These are phyloP conservation scores for Apiospora kogelbergensis DNA, from an alignment of 2,329 filamentous ascomycete genomes.

Conservation along the genomic window DNA sequence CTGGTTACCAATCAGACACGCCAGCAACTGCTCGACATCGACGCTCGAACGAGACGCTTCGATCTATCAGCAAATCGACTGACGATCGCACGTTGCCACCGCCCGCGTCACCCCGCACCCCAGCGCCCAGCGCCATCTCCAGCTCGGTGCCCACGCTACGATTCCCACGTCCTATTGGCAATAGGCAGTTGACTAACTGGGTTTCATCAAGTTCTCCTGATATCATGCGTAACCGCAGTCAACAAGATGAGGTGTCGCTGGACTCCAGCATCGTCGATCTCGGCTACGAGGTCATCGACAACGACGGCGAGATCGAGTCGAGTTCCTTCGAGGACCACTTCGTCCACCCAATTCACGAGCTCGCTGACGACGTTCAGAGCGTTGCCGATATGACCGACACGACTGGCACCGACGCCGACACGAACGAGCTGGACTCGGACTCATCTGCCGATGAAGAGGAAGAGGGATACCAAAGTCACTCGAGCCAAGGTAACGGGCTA, in stretches of 20 bases:
- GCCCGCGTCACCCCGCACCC: background rate
- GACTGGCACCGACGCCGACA: slow-evolving; percentile 47
- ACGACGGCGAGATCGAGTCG: slow-evolving; percentile 54
- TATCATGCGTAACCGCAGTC: slow-evolving; percentile 49
- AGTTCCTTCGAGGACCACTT: slow-evolving; percentile 50
- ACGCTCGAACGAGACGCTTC: slow-evolving; percentile 17
- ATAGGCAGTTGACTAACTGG: slow-evolving; percentile 57
- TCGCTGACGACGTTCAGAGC: slow-evolving; percentile 48
- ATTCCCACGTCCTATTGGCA: slow-evolving; percentile 57
- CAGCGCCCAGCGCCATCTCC: slow-evolving; percentile 19
- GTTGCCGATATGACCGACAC: slow-evolving; percentile 35
- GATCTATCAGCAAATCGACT: slow-evolving; percentile 28
- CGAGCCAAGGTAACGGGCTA: slow-evolving; percentile 14
- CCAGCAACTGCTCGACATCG: slow-evolving; percentile 26
- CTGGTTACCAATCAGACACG: slow-evolving; percentile 25
- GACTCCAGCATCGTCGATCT: slow-evolving; percentile 55
- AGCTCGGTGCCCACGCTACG: slow-evolving; percentile 50
- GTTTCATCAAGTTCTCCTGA: slow-evolving; percentile 57
- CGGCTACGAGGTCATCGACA: slow-evolving; percentile 56
- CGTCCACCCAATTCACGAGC: slow-evolving; percentile 43
- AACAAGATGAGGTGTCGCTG: slow-evolving; percentile 36
- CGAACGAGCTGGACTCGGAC: slow-evolving; percentile 43
- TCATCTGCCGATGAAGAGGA: slow-evolving; percentile 32
- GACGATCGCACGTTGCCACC: background rate
- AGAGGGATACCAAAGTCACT: slow-evolving; percentile 19